A percentile compares a stretch with the other conserved stretches of the same genome.
Evolutionary conservation across 176 grass and related monocot species (phyloP).

Genomic region (Ensete ventricosum): DNA sequence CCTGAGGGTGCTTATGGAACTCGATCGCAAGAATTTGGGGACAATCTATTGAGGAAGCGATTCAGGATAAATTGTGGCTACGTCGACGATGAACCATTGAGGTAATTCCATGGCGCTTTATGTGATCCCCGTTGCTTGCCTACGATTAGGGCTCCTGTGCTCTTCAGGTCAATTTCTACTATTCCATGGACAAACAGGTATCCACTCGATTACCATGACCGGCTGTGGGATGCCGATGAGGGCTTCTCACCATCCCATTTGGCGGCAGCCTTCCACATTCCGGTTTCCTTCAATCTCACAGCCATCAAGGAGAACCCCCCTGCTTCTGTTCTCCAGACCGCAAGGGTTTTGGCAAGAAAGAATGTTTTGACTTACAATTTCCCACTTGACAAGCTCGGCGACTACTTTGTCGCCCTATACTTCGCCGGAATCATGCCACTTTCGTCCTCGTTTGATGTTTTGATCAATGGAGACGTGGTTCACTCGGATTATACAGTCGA

Average conservation of each 20-base stretch:
- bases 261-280: slow-evolving; percentile 19
- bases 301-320: slow-evolving; percentile 31
- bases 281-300: slow-evolving; percentile 2
- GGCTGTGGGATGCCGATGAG: slow-evolving; percentile 32
- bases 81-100: slow-evolving; percentile 18
- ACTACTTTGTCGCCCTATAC: slow-evolving; percentile 27
- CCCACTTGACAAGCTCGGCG: slow-evolving; percentile 18
- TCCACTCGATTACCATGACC: slow-evolving; percentile 28
- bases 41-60: slow-evolving; percentile 21
- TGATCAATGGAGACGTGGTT: slow-evolving; percentile 26
- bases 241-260: slow-evolving; percentile 23
- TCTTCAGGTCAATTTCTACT: not conserved
- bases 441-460: slow-evolving; percentile 29
- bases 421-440: slow-evolving; percentile 32
- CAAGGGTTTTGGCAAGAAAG: slow-evolving; percentile 29
- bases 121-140: slow-evolving; percentile 5
- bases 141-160: not conserved
- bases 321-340: slow-evolving; percentile 25
- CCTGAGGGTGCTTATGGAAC: slow-evolving; percentile 27
- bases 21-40: slow-evolving; percentile 3
- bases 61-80: slow-evolving; percentile 36
- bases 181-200: slow-evolving; percentile 16
- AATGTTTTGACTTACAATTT: slow-evolving; percentile 30
- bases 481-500: slow-evolving; percentile 18
- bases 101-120: slow-evolving; percentile 6